These are phyloP conservation scores for Colletotrichum filicis DNA, from an alignment of 2,329 filamentous ascomycete species.

Conservation along the genomic window DNA sequence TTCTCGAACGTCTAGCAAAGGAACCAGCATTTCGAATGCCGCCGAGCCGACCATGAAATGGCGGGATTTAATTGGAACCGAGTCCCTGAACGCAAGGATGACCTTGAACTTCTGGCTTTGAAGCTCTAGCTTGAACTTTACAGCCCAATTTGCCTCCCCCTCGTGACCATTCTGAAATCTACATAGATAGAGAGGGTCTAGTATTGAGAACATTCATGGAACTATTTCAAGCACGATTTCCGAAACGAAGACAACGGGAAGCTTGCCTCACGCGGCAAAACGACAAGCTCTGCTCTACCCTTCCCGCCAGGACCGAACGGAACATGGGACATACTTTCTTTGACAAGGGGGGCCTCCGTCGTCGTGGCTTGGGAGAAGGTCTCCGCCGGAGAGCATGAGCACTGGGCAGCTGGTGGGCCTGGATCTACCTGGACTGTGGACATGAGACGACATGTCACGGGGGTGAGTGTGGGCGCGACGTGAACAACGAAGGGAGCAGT, in stretches of 20 bases:
- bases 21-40: not conserved
- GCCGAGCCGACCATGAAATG: not conserved
- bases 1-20: constrained; percentile 18
- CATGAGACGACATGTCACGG: constrained; percentile 25
- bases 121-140: not conserved
- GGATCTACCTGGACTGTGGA: constrained; percentile 19
- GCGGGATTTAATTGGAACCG: not conserved
- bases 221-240: constrained; percentile 18
- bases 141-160: not conserved
- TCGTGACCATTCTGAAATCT: constrained; percentile 1
- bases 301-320: not conserved
- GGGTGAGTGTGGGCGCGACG: not conserved
- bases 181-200: not conserved
- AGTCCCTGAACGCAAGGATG: not conserved
- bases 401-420: constrained; percentile 21
- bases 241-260: constrained; percentile 16
- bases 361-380: constrained; percentile 4
- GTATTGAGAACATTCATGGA: not conserved
- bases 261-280: not conserved
- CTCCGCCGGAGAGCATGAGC: constrained; percentile 12
- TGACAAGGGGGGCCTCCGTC: not conserved
- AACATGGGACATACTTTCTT: not conserved
- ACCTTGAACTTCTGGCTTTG: not conserved
- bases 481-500: not conserved
- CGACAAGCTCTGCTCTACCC: not conserved